Base-by-base conservation (phyloP, 176 grass and related monocot genomes). In the Guadua angustifolia region DNA sequence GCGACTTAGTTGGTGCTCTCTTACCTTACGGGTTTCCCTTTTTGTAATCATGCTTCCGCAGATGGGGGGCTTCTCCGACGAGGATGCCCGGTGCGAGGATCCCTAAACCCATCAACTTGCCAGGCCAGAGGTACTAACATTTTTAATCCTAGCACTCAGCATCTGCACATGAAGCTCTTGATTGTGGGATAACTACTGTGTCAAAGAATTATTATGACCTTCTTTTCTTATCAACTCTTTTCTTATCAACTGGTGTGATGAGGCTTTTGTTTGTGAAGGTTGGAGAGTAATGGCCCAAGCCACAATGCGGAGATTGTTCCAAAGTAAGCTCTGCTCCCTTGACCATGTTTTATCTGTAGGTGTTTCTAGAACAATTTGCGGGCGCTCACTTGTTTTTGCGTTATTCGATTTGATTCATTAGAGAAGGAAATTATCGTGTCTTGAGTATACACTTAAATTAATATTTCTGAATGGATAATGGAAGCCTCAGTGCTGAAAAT, bases 241-340 rank as follows among this genome's bases (percentile, higher is more conserved):
- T 71, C 1, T 61, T 40, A 4, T 58, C 52, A 42, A 57, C 60
- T 81, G 36, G 72, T 62, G 69, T 64, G 55, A 40, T 66, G 62
- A 75, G 38, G 16, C 0, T 65, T 65, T 79, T 65, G 46, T 50
- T 75, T 52, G 84, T 89, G 79, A 84, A 89, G 92, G 86, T 94
- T 91, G 89, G 86, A 87, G 61, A 87, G 5, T 39, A 6, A 89
- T 91, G 92, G 86, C 33, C 32, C 91, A 22, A 70, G 65, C 51
- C 92, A 62, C 47, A 86, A 77, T 53, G 88, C 84, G 22, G 86
- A 91, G 72, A 94, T 84, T 78, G 75, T 82, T 76, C 85, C 87
- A 50, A 83, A 84, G 82, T 84, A 46, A 55, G 52, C 18, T 19
- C 40, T 45, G 69, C 6, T 33, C 25, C 56, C 44, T n/a, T 75